Conservation (phyloP, 2,329 filamentous ascomycete genomes). For the Myotisia sp. region DNA sequence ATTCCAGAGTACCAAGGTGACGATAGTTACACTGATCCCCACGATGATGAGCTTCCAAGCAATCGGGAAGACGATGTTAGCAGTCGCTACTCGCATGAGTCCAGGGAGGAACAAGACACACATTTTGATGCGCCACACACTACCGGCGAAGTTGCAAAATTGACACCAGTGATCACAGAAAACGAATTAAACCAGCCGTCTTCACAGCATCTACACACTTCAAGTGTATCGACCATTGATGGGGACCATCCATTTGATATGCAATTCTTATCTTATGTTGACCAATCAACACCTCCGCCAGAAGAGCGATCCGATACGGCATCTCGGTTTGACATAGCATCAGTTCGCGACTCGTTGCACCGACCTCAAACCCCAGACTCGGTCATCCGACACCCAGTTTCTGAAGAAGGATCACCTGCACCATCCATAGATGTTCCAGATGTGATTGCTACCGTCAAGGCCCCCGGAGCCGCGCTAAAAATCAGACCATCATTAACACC, state of each 20-base stretch:
- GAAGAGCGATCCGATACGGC: slow-evolving; percentile 14
- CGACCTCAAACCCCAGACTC: slow-evolving; percentile 63
- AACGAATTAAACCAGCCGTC: slow-evolving; percentile 7
- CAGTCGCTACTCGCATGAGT: slow-evolving; percentile 41
- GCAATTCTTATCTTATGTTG: slow-evolving; percentile 42
- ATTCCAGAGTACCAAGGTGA: slow-evolving; percentile 52
- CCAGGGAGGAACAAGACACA: slow-evolving; percentile 17
- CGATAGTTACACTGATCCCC: slow-evolving; percentile 18
- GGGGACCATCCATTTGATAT: slow-evolving; percentile 25
- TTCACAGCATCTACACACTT: slow-evolving; percentile 17
- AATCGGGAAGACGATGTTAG: slow-evolving; percentile 42
- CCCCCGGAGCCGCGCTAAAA: slow-evolving; percentile 73
- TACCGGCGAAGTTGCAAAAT: slow-evolving; percentile 16
- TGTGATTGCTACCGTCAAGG: slow-evolving; percentile 73
- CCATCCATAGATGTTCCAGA: slow-evolving; percentile 51
- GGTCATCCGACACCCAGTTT: slow-evolving; percentile 65
- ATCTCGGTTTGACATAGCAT: slow-evolving; percentile 20
- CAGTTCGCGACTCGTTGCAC: slow-evolving; percentile 25
- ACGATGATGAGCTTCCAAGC: slow-evolving; percentile 18
- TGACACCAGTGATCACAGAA: slow-evolving; percentile 17
- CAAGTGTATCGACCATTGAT: slow-evolving; percentile 23
- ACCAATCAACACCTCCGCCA: slow-evolving; percentile 26
- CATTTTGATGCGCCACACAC: slow-evolving; percentile 15
- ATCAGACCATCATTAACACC: slow-evolving; percentile 78
- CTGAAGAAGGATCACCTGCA: slow-evolving; percentile 28